Evolutionary conservation across 2,329 filamentous ascomycete genomes (phyloP), one percentile per base, ranked within the genome.

Genomic region (Calonectria ilicicola): DNA sequence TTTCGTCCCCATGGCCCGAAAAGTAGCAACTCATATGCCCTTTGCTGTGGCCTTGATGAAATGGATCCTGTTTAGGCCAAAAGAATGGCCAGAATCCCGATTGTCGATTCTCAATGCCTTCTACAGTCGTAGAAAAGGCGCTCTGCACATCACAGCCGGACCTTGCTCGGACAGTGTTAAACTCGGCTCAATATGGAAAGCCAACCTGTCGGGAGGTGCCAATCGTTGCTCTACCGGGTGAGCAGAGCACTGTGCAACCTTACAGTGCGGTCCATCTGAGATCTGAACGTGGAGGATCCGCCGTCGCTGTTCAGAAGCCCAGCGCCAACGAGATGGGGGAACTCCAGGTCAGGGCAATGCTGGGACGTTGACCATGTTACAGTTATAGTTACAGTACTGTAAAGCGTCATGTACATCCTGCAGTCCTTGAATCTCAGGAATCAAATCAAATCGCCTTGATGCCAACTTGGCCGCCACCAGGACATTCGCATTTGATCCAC

Each of bases 401-500:
- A 23, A 60, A 23, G 21, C 32, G 26, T 29, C 21, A 60, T 60
- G 53, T 40, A 35, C 53, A 38, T 17, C 17, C 53, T 60, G 5
- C 17, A n/a, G 51, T 60, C 60, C 65, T 72, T 53, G 65, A 63
- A 72, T 67, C 69, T 67, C 65, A 72, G 67, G 51, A 65, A 67
- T 66, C 73, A 65, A 69, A 70, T 53, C 40, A 46, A 29, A 65
- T 67, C 27, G 21, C n/a, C 38, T 73, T 65, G 70, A 51, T 73
- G 60, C 63, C 65, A 70, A 42, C 47, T 26, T 70, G 53, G 72
- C 70, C 65, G 63, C 21, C n/a, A 26, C 56, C 46, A 49, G 60
- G 70, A 70, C 51, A 58, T 71, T 66, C 62, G 66, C 66, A 65
- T 56, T n/a, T 40, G 70, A 72, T 73, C 72, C 75, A 78, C 72